Percentiles rank a stretch among this genome's conserved stretches.
Evolutionary conservation across 2,329 filamentous ascomycete species (phyloP).

Genomic region (Phyllosticta citribraziliensis): DNA sequence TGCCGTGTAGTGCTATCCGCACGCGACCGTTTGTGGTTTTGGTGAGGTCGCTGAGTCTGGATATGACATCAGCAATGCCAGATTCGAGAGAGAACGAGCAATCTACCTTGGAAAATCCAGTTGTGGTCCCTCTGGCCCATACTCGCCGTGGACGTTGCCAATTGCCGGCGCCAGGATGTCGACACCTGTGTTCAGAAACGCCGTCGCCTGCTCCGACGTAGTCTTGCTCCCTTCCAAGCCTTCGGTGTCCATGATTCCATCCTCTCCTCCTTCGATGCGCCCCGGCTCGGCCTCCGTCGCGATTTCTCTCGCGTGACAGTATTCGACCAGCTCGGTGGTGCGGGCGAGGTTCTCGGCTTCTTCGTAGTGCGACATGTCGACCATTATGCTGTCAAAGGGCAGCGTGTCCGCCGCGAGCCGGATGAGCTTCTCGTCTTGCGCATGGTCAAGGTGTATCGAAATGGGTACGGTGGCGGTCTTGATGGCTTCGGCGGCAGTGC

Average conservation of each 20-base stretch:
- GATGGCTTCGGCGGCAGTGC: slow-evolving; percentile 36
- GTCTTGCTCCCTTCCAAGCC: slow-evolving; percentile 56
- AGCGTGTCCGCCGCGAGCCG: slow-evolving; percentile 36
- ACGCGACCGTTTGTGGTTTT: slow-evolving; percentile 31
- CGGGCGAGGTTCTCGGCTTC: slow-evolving; percentile 58
- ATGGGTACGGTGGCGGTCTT: slow-evolving; percentile 33
- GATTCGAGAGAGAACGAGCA: neutral
- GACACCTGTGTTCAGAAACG: slow-evolving; percentile 62
- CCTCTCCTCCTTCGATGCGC: slow-evolving; percentile 63
- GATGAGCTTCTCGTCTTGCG: slow-evolving; percentile 35
- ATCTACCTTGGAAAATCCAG: slow-evolving; percentile 17
- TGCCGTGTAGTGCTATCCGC: slow-evolving; percentile 46
- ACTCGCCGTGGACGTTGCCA: slow-evolving; percentile 55
- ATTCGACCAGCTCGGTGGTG: slow-evolving; percentile 52
- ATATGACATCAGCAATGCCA: neutral
- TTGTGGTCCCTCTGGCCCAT: slow-evolving; percentile 26
- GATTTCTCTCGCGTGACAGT: slow-evolving; percentile 56
- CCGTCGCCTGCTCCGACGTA: slow-evolving; percentile 57
- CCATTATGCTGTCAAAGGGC: slow-evolving; percentile 61
- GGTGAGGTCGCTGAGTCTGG: slow-evolving; percentile 23
- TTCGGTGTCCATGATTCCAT: slow-evolving; percentile 59
- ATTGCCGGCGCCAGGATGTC: slow-evolving; percentile 67
- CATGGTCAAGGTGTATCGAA: slow-evolving; percentile 39
- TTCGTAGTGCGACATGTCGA: slow-evolving; percentile 67
- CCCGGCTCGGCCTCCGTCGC: slow-evolving; percentile 63